Conservation (phyloP, 2,329 filamentous ascomycete species). For the Aspergillus japonicus region DNA sequence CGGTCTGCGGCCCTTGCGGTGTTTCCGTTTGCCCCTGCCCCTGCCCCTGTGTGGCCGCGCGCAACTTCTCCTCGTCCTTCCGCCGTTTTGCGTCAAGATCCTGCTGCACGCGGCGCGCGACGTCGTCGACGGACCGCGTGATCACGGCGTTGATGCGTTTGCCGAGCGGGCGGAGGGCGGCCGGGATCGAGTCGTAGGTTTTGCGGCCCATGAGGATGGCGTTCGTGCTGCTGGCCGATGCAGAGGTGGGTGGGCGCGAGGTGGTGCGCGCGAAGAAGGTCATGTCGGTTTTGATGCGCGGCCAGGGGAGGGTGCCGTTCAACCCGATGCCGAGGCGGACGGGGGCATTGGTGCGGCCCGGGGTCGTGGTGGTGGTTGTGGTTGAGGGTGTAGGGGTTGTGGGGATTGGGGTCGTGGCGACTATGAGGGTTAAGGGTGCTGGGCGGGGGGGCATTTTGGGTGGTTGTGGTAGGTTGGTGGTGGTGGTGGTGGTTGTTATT, state of each 20-base stretch:
- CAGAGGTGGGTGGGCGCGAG: constrained; percentile 51
- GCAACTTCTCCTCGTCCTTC: constrained; percentile 17
- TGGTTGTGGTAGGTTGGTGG: constrained; percentile 2
- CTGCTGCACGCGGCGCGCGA: constrained; percentile 31
- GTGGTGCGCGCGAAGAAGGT: constrained; percentile 91
- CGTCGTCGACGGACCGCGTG: constrained; percentile 46
- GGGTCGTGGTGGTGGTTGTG: constrained; percentile 62
- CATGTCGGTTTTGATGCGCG: constrained; percentile 85
- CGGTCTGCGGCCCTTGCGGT: constrained; percentile 23
- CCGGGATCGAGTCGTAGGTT: constrained; percentile 89
- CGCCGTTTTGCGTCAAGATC: constrained; percentile 36
- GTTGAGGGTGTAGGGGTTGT: constrained; percentile 30
- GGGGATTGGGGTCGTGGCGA: constrained; percentile 71
- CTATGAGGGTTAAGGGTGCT: constrained; percentile 77
- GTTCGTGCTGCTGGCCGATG: constrained; percentile 47
- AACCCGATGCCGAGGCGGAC: constrained; percentile 79
- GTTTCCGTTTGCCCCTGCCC: background rate
- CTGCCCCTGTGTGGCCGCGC: constrained; percentile 13
- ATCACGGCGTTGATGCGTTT: constrained; percentile 81
- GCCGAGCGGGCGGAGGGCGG: constrained; percentile 73
- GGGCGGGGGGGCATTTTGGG: constrained; percentile 10
- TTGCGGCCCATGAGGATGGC: constrained; percentile 97
- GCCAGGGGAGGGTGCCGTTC: constrained; percentile 80
- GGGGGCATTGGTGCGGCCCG: background rate
- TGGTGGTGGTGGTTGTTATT: background rate